Evolutionary conservation across 2,329 filamentous ascomycete species (phyloP), one percentile per base, ranked within the genome.

Genomic region (Orbilia oligospora): DNA sequence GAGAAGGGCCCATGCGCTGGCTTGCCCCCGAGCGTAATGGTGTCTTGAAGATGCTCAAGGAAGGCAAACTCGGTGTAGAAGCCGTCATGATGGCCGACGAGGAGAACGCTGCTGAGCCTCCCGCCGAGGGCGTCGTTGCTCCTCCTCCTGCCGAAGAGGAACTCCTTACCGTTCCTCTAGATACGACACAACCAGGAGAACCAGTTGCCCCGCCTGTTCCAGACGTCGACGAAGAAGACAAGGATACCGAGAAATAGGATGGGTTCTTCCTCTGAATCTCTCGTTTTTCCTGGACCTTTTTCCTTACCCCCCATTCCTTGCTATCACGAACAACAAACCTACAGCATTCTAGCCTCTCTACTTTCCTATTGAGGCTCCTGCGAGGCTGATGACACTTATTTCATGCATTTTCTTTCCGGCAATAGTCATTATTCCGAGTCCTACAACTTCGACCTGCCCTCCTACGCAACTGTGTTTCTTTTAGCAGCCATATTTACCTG

Each of bases 31-130:
- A 77, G 36, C 73, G 73, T 14, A 77, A 77, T 56, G 73, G 73
- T 2, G 73, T 77, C 33, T 49, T 77, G 30, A 77, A 77, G 53
- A 77, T 77, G 73, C 61, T 77, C 20, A 77, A 77, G 46, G 73
- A 77, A n/a, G 73, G 73, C 18, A 77, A 77, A 51, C 73, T 77
- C 6, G 73, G 73, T 27, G 73, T 77, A 16, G 73, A 77, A 33
- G 73, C 73, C 5, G 73, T 77, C 38, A 77, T 77, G 73, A 77
- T 77, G 73, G 73, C 73, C 12, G 73, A 77, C 12, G 73, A 77
- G 22, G 73, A 77, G 30, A 66, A 51, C 36, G 55, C 67, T 10
- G 61, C 73, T 30, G 73, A 77, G 18, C 36, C 67, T 33, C 61
- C 67, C 22, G 67, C 67, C 22, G 73, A 77, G 14, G 61, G 36